These are phyloP conservation scores for Amanita inopinata DNA, from an alignment of 768 basidiomycete species.

Conservation along the genomic window DNA sequence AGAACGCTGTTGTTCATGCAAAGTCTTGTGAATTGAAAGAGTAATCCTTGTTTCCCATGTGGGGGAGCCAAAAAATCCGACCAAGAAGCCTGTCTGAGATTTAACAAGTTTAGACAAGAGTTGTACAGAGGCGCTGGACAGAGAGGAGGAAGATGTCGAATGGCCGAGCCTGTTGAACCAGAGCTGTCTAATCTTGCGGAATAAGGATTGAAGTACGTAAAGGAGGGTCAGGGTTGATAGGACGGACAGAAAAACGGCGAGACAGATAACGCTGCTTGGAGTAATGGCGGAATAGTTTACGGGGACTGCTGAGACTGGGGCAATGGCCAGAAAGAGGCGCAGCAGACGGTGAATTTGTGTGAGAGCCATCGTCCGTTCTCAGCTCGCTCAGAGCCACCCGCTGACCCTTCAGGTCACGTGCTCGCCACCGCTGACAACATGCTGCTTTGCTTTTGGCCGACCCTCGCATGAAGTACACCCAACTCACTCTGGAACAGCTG, in stretches of 20 bases:
- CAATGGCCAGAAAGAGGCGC: background rate
- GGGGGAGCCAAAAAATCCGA: constrained; percentile 37
- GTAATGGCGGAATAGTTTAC: constrained; percentile 23
- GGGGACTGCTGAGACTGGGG: constrained; percentile 8
- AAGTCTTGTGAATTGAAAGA: constrained; percentile 11
- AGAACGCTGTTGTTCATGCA: constrained; percentile 13
- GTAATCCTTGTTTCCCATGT: constrained; percentile 31
- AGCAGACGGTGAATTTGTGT: background rate
- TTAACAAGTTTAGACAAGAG: constrained; percentile 8
- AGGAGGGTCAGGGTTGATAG: constrained; percentile 18
- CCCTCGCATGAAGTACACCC: background rate
- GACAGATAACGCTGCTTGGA: constrained; percentile 27
- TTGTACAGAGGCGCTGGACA: constrained; percentile 7
- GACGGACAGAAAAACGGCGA: constrained; percentile 19
- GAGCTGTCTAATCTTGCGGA: constrained; percentile 20
- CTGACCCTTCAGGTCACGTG: too few species aligned
- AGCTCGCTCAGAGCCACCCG: too few species aligned
- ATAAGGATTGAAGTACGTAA: constrained; percentile 19
- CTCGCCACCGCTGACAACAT: constrained; percentile 4
- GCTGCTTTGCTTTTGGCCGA: background rate
- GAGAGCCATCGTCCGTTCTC: background rate
- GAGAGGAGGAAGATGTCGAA: constrained; percentile 9
- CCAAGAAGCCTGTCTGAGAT: constrained; percentile 23
- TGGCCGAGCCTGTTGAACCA: constrained; percentile 19
- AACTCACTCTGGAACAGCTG: constrained; percentile 17